Conservation (phyloP, 1,139 yeast genomes). For the Geotrichum carabidarum region DNA sequence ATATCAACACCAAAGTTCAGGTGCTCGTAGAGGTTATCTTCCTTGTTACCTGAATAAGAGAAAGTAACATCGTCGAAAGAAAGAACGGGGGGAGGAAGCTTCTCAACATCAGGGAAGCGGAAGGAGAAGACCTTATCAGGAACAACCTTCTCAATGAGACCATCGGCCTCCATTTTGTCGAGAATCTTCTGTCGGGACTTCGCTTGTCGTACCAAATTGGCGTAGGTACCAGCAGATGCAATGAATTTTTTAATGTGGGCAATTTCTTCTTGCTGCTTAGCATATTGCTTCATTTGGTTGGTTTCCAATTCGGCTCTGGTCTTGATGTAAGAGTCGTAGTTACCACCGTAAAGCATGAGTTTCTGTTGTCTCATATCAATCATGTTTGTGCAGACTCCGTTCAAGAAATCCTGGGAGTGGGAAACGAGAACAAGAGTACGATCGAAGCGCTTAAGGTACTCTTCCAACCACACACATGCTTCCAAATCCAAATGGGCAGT, state of each 20-base stretch:
- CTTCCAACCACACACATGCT: slow-evolving; percentile 99
- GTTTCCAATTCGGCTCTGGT: slow-evolving; percentile 92
- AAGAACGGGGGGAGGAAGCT: slow-evolving; percentile 97
- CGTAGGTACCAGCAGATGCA: slow-evolving; percentile 99
- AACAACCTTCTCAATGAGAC: slow-evolving; percentile 87
- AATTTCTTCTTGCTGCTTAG: slow-evolving; percentile 97
- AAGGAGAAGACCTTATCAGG: slow-evolving; percentile 90
- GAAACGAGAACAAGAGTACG: slow-evolving; percentile 91
- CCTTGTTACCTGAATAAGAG: slow-evolving; percentile 81
- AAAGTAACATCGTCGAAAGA: slow-evolving; percentile 94
- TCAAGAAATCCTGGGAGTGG: slow-evolving; percentile 98
- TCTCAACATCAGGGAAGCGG: slow-evolving; percentile 92
- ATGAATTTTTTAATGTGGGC: slow-evolving; percentile 96
- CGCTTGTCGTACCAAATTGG: slow-evolving; percentile 97
- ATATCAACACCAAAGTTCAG: slow-evolving; percentile 97
- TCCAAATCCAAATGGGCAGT: slow-evolving; percentile 99
- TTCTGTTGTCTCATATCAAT: slow-evolving; percentile 85
- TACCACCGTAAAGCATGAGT: slow-evolving; percentile 87
- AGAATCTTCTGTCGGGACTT: slow-evolving; percentile 98
- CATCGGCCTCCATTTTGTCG: slow-evolving; percentile 99
- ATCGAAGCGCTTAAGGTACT: slow-evolving; percentile 89
- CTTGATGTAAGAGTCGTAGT: slow-evolving; percentile 93
- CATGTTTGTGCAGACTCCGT: slow-evolving; percentile 98
- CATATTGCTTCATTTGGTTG: slow-evolving; percentile 96
- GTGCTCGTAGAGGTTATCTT: slow-evolving; percentile 82